Evolutionary conservation across 164 flowering plant species (phyloP), one percentile per base, ranked within the genome.

Genomic region (Chloranthus sessilifolius): DNA sequence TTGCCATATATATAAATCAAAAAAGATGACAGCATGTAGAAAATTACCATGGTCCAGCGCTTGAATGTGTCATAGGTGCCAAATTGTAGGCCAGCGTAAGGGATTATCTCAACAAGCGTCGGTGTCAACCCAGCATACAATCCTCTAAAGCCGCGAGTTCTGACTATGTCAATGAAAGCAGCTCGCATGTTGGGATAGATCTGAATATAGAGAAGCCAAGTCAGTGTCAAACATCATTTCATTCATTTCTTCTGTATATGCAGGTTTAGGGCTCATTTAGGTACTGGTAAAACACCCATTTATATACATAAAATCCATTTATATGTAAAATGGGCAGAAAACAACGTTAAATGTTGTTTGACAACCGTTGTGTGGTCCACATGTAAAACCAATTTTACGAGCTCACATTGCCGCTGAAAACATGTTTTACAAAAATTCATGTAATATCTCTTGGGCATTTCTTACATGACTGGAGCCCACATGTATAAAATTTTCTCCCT

Each of bases 71-170:
- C 98, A 62, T 92, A 92, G 38, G 90, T 94, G 36, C 99, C 99
- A 70, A 94, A 94, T 41, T 94, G 99, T 40, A 94, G 66, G 16
- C 97, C 97, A 35, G 99, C 99, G 69, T 94, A 94, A 45, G 99
- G 99, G 62, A 87, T 56, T 58, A 94, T 94, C 74, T 94, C 97
- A 53, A 89, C 82, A 34, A 94, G 67, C n/a, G 99, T 94, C 3
- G 99, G 99, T 15, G 96, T 71, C 53, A 94, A 71, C 48, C 99
- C 99, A 53, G 95, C 76, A 74, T 94, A 94, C 49, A 94, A 41
- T 25, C 99, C 97, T 61, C 54, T 73, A 56, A 94, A 51, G 38
- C 99, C 97, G 54, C 96, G 95, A 4, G 72, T 60, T 63, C 53
- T 64, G 7, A 82, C 15, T 33, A 89, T 87, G 63, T 80, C 90